Percentiles rank a stretch among this genome's conserved stretches.
Evolutionary conservation across 768 basidiomycete genomes (phyloP).

Genomic region (Clitopilus hobsonii): DNA sequence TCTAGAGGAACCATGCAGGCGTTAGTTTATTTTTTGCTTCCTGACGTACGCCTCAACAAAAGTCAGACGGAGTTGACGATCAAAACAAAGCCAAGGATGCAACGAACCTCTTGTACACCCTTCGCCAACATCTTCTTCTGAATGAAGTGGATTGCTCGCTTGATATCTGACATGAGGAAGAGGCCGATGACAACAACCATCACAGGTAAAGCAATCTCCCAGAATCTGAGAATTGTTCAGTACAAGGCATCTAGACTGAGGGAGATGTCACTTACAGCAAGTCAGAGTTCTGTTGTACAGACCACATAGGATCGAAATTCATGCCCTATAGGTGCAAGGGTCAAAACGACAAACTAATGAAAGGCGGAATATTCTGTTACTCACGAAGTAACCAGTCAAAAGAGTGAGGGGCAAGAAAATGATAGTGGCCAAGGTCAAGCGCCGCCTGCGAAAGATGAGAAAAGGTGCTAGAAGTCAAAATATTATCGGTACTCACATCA

Average conservation of each 20-base stretch:
- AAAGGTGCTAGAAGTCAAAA: background rate
- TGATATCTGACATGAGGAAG: slow-evolving; percentile 54
- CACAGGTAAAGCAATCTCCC: slow-evolving; percentile 60
- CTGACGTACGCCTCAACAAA: too few relatives aligned
- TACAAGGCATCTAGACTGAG: too few relatives aligned
- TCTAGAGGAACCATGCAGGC: too few relatives aligned
- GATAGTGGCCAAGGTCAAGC: slow-evolving; percentile 63
- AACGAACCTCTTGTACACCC: slow-evolving; percentile 32
- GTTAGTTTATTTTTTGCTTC: too few relatives aligned
- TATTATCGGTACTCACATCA: slow-evolving; percentile 42
- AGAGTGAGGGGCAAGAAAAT: slow-evolving; percentile 68
- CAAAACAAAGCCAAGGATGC: too few relatives aligned
- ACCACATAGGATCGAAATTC: slow-evolving; percentile 60
- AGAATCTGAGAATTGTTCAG: slow-evolving; percentile 51
- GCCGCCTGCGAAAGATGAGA: slow-evolving; percentile 36
- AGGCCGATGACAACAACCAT: slow-evolving; percentile 54
- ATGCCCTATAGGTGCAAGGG: slow-evolving; percentile 45
- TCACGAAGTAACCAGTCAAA: slow-evolving; percentile 70
- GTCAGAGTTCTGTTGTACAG: slow-evolving; percentile 36
- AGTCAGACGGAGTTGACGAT: too few relatives aligned
- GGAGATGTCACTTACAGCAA: slow-evolving; percentile 32
- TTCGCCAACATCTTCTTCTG: slow-evolving; percentile 33
- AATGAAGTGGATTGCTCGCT: slow-evolving; percentile 39
- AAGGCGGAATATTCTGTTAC: slow-evolving; percentile 18
- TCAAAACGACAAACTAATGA: background rate